Base-by-base conservation (phyloP, 306 rosid genomes). In the Canavalia ensiformis region DNA sequence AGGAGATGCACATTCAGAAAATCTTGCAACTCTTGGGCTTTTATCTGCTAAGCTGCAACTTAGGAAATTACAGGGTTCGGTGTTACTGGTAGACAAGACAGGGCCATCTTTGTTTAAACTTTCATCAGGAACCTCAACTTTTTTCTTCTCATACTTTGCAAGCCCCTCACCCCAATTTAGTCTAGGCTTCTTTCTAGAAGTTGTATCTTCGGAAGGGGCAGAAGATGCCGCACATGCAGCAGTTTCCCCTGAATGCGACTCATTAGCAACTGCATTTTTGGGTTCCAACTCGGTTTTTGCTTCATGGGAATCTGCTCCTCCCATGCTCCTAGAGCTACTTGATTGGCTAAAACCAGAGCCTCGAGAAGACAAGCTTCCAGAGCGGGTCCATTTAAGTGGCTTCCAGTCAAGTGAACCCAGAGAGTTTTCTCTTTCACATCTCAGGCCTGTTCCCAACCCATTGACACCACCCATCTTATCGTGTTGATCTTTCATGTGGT, bases 131-230 rank as follows among this genome's bases (percentile, higher is more conserved):
- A 72, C 94, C 42, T 92, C 99, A n/a, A 93, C 90, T 83, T 88
- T 94, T 85, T 94, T 89, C 82, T 92, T 96, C 92, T 96, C 99
- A 62, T 90, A 96, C 91, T 94, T 96, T 11, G 99, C 98, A 65
- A 96, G 88, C 18, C 99, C 99, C 80, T 96, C 99, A 1, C 99
- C 99, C 99, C 99, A 96, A 50, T 90, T 90, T 71, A 96, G 88
- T 80, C 99, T 89, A 5, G 97, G 92, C 85, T 96, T 96, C 90
- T 96, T 96, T 82, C 93, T 86, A 25, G 98, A 96, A 71, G 81
- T 55, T 0, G 88, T 73, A 41, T 96, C 99, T 64, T 90, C 98
- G 45, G 81, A 90, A 10, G 90, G 93, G 12, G 86, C 90, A 79
- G 98, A 84, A 81, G 94, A 90, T 30, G 94, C 88, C 58, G 76